phyloP scores from a whole-genome alignment of 1,284 basidiomycete species.

The Flammula alnicola region DNA sequence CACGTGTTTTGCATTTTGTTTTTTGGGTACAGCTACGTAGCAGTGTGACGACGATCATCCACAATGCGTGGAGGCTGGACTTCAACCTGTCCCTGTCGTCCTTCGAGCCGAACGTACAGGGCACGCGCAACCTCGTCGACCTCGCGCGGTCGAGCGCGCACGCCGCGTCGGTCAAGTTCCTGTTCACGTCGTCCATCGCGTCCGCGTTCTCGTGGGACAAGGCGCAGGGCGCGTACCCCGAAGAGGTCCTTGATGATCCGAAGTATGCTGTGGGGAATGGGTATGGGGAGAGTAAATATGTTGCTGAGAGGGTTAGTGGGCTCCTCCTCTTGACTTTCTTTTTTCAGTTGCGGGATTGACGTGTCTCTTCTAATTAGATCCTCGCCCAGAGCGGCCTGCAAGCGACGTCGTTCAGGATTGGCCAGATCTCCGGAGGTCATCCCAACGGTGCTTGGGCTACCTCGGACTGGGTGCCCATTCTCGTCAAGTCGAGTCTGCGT shows the following conservation, averaged over 20 bases:
- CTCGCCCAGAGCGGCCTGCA: conserved; percentile 32
- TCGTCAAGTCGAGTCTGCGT: conserved; percentile 39
- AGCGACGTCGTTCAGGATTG: conserved; percentile 42
- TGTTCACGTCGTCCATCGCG: conserved; percentile 26
- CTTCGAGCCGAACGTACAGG: conserved; percentile 40
- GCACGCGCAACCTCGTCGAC: conserved; percentile 40
- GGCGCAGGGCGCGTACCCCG: conserved; percentile 24
- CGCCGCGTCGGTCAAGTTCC: conserved; percentile 14
- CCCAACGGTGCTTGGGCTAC: conserved; percentile 47
- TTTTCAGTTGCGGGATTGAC: not conserved
- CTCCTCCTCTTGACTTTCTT: not conserved
- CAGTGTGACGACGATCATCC: conserved; percentile 21
- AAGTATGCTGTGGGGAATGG: conserved; percentile 21
- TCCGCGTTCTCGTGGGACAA: conserved; percentile 38
- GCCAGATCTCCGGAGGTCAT: conserved; percentile 44
- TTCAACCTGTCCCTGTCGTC: conserved; percentile 43
- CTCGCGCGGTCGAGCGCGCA: conserved; percentile 36
- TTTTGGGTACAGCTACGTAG: conserved; percentile 12
- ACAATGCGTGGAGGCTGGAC: conserved; percentile 43
- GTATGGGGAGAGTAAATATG: conserved; percentile 25
- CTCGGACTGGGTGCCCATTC: conserved; percentile 49
- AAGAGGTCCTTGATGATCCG: conserved; percentile 18
- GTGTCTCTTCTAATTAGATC: conserved; percentile 25
- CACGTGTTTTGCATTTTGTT: too few relatives aligned
- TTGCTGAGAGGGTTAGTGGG: conserved; percentile 28